Base-by-base conservation (phyloP, 2,329 filamentous ascomycete species). In the Xylariaceae sp. region DNA sequence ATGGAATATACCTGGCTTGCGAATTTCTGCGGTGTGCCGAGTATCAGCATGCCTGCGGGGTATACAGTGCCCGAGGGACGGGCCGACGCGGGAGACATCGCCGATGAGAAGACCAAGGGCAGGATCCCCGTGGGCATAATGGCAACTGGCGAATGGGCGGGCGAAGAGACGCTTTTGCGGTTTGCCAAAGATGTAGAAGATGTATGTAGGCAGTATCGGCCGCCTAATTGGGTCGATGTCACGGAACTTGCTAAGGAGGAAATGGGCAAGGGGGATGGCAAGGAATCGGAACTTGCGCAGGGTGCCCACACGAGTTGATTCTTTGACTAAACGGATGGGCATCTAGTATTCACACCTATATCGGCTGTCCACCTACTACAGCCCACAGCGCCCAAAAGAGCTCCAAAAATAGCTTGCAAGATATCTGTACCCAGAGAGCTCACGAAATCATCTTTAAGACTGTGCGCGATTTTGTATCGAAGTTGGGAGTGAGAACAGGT, bases 91-190 rank as follows among this genome's bases (percentile, higher is more conserved):
- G 71, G 70, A 0, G 57, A 64, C 1, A 61, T 73, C 0, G 69
- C 67, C 1, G 66, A 63, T 1, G 65, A 64, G 29, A 65, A 70
- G 8, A 70, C 65, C 0, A 59, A 61, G 18, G 76, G 72, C 0
- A 74, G 73, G 55, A 68, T 81, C 0, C 78, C 79, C 0, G 71
- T 81, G 2, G 79, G 79, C 1, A 62, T 82, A 30, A 81, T 82
- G 79, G 78, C 74, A 1, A 77, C 74, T 44, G 78, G 76, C 0
- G 79, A 81, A 61, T 82, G 79, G 79, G 76, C 75, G 1, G 70
- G 70, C 3, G 79, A 82, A 63, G 72, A 76, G 48, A 67, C 70
- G 2, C 61, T 82, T 59, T 56, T 82, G 46, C 67, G 71, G 41
- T 79, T 80, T 55, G 79, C 74, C 0, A 64, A 74, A 2, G 75